phyloP scores from a whole-genome alignment of 352 stramenopile species.

The Plasmopara halstedii region DNA sequence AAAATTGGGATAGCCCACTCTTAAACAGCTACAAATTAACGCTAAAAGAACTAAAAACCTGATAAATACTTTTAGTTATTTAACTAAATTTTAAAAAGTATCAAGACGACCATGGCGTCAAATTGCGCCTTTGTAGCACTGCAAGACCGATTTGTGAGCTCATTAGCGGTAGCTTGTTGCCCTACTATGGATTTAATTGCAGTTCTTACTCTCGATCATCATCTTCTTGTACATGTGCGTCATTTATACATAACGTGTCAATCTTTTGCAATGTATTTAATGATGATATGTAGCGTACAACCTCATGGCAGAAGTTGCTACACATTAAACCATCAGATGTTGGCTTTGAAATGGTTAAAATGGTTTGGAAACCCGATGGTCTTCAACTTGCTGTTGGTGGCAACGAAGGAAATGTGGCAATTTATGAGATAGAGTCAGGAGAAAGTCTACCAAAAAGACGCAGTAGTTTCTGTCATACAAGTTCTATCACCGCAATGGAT shows the following conservation, averaged over 20 bases:
- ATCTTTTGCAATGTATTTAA: neutral
- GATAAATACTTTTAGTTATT: neutral
- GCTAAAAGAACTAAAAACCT: too few species aligned
- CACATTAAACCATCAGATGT: conserved; percentile 61
- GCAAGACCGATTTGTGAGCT: conserved; percentile 62
- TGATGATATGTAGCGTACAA: conserved; percentile 36
- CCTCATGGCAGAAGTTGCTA: conserved; percentile 69
- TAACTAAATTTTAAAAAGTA: neutral
- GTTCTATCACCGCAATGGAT: conserved; percentile 48
- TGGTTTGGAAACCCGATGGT: conserved; percentile 65
- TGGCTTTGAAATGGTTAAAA: conserved; percentile 35
- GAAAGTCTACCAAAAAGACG: conserved; percentile 23
- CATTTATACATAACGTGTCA: neutral
- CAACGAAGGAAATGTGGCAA: conserved; percentile 55
- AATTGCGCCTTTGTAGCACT: conserved; percentile 52
- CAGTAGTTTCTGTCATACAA: conserved; percentile 30
- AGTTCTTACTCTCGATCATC: conserved; percentile 52
- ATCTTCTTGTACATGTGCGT: conserved; percentile 70
- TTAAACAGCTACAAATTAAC: too few species aligned
- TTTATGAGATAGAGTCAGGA: conserved; percentile 60
- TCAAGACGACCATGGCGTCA: conserved; percentile 1
- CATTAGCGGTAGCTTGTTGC: conserved; percentile 42
- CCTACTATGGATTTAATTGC: conserved; percentile 77
- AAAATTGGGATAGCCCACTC: too few species aligned
- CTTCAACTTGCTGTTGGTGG: conserved; percentile 56